These are phyloP conservation scores for Phyllosticta citrichinensis DNA, from an alignment of 2,329 filamentous ascomycete species.

Conservation along the genomic window DNA sequence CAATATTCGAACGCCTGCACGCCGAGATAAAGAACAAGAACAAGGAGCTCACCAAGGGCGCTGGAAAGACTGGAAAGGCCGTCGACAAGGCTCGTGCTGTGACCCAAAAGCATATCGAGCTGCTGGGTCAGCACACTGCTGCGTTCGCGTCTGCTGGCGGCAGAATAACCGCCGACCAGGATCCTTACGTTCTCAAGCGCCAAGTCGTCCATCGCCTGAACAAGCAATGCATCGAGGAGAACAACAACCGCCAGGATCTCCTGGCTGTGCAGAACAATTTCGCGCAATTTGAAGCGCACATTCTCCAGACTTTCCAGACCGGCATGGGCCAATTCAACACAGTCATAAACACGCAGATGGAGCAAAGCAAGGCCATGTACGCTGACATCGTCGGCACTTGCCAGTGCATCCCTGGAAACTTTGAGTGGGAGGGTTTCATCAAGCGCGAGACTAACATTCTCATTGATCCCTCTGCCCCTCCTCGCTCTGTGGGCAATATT, in stretches of 20 bases:
- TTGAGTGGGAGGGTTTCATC: constrained; percentile 85
- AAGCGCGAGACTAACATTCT: constrained; percentile 60
- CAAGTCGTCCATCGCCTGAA: constrained; percentile 74
- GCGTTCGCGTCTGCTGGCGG: constrained; percentile 66
- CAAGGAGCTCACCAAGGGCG: constrained; percentile 77
- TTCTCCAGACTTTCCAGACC: constrained; percentile 72
- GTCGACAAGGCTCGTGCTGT: constrained; percentile 78
- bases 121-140: constrained; percentile 78
- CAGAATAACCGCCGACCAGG: constrained; percentile 60
- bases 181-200: constrained; percentile 80
- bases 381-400: constrained; percentile 68
- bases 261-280: constrained; percentile 89
- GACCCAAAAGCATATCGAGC: constrained; percentile 94
- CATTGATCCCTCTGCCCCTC: constrained; percentile 65
- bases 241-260: constrained; percentile 88
- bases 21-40: constrained; percentile 94
- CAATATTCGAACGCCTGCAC: constrained; percentile 82
- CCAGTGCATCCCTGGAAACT: constrained; percentile 70
- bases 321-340: constrained; percentile 76
- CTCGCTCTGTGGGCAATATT: constrained; percentile 64
- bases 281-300: constrained; percentile 73
- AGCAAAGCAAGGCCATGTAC: constrained; percentile 73
- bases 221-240: constrained; percentile 89
- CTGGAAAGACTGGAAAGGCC: constrained; percentile 74
- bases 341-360: constrained; percentile 67